Percentiles rank a stretch among this genome's conserved stretches.
These are phyloP conservation scores for Rhizopus arrhizus DNA, from an alignment of 371 early-diverging fungal species.

Conservation along the genomic window DNA sequence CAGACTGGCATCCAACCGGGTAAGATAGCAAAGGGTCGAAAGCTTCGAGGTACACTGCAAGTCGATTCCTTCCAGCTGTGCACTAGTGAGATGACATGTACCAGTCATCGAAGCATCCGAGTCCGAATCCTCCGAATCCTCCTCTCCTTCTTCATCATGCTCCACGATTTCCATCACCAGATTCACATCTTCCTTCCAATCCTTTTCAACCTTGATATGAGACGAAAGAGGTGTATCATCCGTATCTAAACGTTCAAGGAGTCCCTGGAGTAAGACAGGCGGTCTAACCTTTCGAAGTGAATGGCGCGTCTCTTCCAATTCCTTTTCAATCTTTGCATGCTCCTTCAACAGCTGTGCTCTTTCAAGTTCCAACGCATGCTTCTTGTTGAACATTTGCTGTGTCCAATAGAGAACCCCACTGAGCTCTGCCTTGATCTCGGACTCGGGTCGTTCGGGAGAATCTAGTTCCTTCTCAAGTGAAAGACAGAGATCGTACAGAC, in stretches of 20 bases:
- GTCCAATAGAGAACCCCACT: slow-evolving; percentile 35
- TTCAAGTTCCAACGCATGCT: slow-evolving; percentile 33
- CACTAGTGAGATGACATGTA: slow-evolving; percentile 2
- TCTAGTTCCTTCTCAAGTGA: slow-evolving; percentile 39
- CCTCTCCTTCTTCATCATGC: slow-evolving; percentile 20
- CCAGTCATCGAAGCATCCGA: slow-evolving; percentile 1
- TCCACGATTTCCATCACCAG: slow-evolving; percentile 46
- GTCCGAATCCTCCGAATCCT: slow-evolving; percentile 7
- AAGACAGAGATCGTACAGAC: slow-evolving; percentile 55
- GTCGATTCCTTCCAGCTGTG: slow-evolving; percentile 13
- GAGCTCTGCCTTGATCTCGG: slow-evolving; percentile 31
- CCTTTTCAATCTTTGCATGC: slow-evolving; percentile 32
- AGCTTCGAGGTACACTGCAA: slow-evolving; percentile 19
- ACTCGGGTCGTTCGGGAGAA: slow-evolving; percentile 4
- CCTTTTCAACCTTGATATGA: slow-evolving; percentile 40
- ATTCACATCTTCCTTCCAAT: slow-evolving; percentile 55
- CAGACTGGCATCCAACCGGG: slow-evolving; percentile 57
- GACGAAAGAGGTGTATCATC: slow-evolving; percentile 24
- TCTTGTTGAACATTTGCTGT: slow-evolving; percentile 39
- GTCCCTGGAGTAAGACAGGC: slow-evolving; percentile 52
- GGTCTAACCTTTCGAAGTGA: slow-evolving; percentile 54
- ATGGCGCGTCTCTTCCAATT: slow-evolving; percentile 40
- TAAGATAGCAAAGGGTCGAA: slow-evolving; percentile 35
- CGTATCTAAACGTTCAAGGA: slow-evolving; percentile 57
- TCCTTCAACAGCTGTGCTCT: slow-evolving; percentile 39